Percentiles rank a stretch among this genome's conserved stretches.
These are phyloP conservation scores for Fraxinus xanthoxyloides DNA, from an alignment of 305 asterid genomes.

Conservation along the genomic window DNA sequence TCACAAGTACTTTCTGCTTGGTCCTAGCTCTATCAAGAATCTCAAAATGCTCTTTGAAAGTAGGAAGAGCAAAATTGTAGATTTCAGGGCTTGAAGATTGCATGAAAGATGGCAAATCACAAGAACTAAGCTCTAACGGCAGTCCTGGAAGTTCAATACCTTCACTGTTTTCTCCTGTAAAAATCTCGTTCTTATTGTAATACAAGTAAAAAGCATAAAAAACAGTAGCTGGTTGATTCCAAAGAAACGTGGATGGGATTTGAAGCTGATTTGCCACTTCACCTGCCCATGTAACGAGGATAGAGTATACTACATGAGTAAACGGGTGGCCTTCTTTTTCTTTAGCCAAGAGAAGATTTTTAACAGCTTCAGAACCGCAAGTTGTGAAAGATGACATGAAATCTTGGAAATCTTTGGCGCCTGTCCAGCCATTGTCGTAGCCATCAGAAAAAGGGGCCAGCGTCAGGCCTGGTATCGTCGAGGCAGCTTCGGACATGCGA, in stretches of 20 bases:
- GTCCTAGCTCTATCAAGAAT: background rate
- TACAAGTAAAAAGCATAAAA: conserved; percentile 34
- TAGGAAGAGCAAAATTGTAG: background rate
- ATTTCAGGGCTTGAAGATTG: background rate
- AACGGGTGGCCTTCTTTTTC: conserved; percentile 23
- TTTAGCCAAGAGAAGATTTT: conserved; percentile 7
- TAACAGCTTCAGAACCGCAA: conserved; percentile 19
- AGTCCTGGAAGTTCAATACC: conserved; percentile 36
- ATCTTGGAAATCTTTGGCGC: background rate
- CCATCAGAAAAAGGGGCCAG: conserved; percentile 37
- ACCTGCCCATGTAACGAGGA: conserved; percentile 50
- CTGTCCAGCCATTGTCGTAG: conserved; percentile 29
- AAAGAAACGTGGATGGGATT: conserved; percentile 43
- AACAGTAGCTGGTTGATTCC: conserved; percentile 36
- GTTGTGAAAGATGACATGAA: conserved; percentile 13
- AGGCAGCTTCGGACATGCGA: conserved; percentile 19
- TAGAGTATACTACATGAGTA: conserved; percentile 31
- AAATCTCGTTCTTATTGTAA: conserved; percentile 20
- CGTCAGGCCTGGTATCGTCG: background rate
- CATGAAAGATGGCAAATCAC: background rate
- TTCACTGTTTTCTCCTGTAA: background rate
- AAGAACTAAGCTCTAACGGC: conserved; percentile 19
- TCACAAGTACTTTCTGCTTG: conserved; percentile 21
- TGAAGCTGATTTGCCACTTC: conserved; percentile 25
- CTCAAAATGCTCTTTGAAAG: conserved; percentile 2